Evolutionary conservation across 1,284 basidiomycete genomes (phyloP), one percentile per base, ranked within the genome.

Genomic region (Cutaneotrichosporon sp.): DNA sequence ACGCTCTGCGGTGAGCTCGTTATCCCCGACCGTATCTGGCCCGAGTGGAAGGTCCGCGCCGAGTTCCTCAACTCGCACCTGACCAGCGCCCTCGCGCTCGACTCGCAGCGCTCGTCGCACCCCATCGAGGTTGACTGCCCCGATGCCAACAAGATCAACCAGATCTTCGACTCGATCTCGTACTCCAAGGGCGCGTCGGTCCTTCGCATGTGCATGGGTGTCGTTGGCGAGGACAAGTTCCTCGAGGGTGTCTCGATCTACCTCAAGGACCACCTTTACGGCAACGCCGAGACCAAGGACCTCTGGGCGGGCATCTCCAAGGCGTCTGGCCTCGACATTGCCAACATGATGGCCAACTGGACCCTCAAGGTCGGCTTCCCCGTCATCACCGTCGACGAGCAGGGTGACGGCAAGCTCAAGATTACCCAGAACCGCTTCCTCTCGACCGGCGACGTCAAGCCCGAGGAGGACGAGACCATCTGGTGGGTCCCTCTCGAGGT

Each of bases 41-140:
- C 80, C 13, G 77, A 80, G 58, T 81, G 80, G 79, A 76, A 79
- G 56, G 77, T 79, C 33, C 74, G 78, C 48, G 72, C 75, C 30
- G 73, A 76, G 48, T 83, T 83, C 75, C 76, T 82, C 65, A 78
- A 76, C 55, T 64, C 68, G 23, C 80, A 81, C 62, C 69, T 81
- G 26, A 72, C 75, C 42, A 64, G 73, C 23, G 91, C 93, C 13
- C 80, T 96, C 33, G 77, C 79, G 35, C 81, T 97, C 51, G 94
- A 98, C 68, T 83, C 88, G 10, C 90, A 93, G 72, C 78, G 88
- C 14, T 94, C 91, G 14, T 93, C 90, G 30, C 94, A 98, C 74
- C 88, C 93, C 1, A 90, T 98, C 66, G 91, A 98, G 75, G 90
- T 97, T 18, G 86, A 87, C 9, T 90, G 87, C 66, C 88, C 88